phyloP scores from a whole-genome alignment of 1,139 yeast genomes.

The Hansenula anomala region DNA sequence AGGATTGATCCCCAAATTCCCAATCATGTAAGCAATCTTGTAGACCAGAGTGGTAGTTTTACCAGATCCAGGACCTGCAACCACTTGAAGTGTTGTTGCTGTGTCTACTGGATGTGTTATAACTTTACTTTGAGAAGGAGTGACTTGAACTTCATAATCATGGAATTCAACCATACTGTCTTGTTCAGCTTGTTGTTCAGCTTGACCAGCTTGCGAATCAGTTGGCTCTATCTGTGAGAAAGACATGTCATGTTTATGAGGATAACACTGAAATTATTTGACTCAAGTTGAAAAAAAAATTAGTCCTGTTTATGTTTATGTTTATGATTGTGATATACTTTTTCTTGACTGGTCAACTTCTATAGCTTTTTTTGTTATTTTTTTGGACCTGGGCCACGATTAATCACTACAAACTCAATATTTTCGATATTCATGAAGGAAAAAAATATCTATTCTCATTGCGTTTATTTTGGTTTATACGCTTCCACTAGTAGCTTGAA shows the following conservation, averaged over 20 bases:
- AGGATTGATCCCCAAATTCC: constrained; percentile 37
- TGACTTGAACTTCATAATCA: constrained; percentile 13
- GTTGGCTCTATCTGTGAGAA: background rate
- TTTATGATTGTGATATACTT: no score
- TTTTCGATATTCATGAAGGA: no score
- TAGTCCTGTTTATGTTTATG: no score
- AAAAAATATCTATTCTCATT: no score
- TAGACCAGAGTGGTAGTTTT: constrained; percentile 60
- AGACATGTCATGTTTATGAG: background rate
- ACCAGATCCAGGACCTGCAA: constrained; percentile 78
- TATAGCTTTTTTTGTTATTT: no score
- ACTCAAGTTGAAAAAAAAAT: no score
- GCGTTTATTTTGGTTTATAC: constrained; percentile 30
- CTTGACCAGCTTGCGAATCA: no score
- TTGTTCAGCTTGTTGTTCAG: no score
- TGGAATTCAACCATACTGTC: no score
- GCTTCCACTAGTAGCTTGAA: constrained; percentile 60
- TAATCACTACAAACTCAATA: background rate
- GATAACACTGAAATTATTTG: no score
- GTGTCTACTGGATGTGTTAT: constrained; percentile 33
- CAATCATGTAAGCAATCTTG: constrained; percentile 46
- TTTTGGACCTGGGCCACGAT: no score
- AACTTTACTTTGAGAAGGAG: constrained; percentile 34
- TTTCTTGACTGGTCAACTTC: no score
- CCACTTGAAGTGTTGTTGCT: constrained; percentile 40